These are phyloP conservation scores for Musa balbisiana DNA, from an alignment of 202 grass and related monocot species.

Conservation along the genomic window DNA sequence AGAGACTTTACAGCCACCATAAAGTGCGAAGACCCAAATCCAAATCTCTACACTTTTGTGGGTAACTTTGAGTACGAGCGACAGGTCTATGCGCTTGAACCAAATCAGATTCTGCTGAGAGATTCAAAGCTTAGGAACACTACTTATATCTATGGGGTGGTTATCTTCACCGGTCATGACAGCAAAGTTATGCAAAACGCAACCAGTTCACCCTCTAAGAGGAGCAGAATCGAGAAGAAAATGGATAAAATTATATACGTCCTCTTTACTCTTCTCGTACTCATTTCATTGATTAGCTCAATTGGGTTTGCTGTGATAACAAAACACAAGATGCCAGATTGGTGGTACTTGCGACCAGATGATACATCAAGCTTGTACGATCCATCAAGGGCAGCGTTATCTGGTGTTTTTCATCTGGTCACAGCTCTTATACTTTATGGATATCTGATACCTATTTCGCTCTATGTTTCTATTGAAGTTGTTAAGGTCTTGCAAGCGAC, in stretches of 20 bases:
- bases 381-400: constrained; percentile 53
- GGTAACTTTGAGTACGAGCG: constrained; percentile 90
- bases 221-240: constrained; percentile 90
- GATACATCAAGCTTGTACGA: constrained; percentile 48
- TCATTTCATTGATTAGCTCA: constrained; percentile 94
- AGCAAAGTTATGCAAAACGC: constrained; percentile 99
- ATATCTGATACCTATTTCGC: constrained; percentile 96
- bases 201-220: constrained; percentile 80
- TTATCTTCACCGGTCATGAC: constrained; percentile 90
- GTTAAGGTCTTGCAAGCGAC: constrained; percentile 91
- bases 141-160: constrained; percentile 75
- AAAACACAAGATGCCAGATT: constrained; percentile 60
- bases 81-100: constrained; percentile 82
- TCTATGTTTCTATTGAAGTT: constrained; percentile 95
- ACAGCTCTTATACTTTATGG: constrained; percentile 98
- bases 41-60: constrained; percentile 74
- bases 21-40: constrained; percentile 88
- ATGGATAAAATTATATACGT: constrained; percentile 97
- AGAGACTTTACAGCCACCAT: constrained; percentile 69
- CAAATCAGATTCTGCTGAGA: constrained; percentile 81
- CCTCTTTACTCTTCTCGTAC: constrained; percentile 76
- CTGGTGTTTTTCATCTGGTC: constrained; percentile 92
- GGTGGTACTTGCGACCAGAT: constrained; percentile 85
- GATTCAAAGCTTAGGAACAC: constrained; percentile 99
- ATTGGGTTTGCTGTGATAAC: constrained; percentile 88